phyloP scores from a whole-genome alignment of 176 grass and related monocot species.

The Oryza meridionalis region DNA sequence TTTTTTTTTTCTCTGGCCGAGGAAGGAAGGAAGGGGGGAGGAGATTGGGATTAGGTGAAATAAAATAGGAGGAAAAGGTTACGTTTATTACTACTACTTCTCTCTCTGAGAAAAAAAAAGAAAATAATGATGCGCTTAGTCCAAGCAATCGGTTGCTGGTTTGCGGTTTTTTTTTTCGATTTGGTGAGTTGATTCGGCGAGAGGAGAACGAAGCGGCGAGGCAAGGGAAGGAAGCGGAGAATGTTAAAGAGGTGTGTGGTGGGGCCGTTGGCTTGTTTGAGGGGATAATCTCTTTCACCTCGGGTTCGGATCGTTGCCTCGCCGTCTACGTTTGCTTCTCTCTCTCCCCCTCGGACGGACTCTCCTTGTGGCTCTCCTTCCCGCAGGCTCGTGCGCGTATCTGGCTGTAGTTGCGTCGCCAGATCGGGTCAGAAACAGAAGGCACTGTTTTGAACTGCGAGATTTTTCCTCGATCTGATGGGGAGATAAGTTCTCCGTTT shows the following conservation, averaged over 20 bases:
- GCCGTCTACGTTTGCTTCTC: constrained; percentile 33
- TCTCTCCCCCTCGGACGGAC: neutral
- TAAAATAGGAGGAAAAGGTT: constrained; percentile 2
- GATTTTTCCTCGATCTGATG: neutral
- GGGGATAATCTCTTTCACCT: constrained; percentile 25
- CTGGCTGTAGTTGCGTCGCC: neutral
- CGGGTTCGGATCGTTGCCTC: neutral
- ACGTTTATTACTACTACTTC: neutral
- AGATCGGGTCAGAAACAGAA: neutral
- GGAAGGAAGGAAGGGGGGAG: no score
- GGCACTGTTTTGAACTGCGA: neutral
- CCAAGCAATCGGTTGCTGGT: constrained; percentile 11
- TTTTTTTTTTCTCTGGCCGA: neutral
- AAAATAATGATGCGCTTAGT: neutral
- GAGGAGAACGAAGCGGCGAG: constrained; percentile 6
- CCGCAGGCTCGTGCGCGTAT: neutral
- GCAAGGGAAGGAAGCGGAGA: neutral
- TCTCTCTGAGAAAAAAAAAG: neutral
- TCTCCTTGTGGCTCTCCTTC: neutral
- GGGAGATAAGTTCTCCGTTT: neutral
- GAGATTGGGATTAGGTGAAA: constrained; percentile 48
- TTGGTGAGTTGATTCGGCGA: constrained; percentile 10
- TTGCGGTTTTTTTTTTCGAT: constrained; percentile 4
- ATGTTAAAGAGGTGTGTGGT: neutral
- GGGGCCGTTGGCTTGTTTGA: constrained; percentile 35